A percentile compares a stretch with the other conserved stretches of the same genome.
Conservation (phyloP, 1,139 yeast genomes). For the Protomyces inundatus region DNA sequence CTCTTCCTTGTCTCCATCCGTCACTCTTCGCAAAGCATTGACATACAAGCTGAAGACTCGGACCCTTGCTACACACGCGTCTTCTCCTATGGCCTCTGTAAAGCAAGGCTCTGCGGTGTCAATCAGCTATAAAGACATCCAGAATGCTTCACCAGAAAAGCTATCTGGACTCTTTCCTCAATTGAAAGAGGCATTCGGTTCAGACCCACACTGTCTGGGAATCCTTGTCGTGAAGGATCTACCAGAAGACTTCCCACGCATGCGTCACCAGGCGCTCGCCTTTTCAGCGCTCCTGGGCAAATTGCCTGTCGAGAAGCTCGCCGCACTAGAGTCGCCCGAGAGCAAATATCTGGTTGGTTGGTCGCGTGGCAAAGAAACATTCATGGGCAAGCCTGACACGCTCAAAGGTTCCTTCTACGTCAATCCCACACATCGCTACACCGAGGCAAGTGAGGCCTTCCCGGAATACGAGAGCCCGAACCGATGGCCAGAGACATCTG, state of each 20-base stretch:
- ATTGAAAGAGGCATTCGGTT: constrained; percentile 48
- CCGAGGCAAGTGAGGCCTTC: constrained; percentile 38
- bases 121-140: constrained; percentile 12
- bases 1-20: too few relatives aligned
- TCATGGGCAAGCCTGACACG: constrained; percentile 46
- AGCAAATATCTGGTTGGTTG: constrained; percentile 56
- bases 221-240: constrained; percentile 47
- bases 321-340: constrained; percentile 47
- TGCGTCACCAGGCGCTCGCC: constrained; percentile 46
- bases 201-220: constrained; percentile 49
- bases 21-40: too few relatives aligned
- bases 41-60: neutral
- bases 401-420: constrained; percentile 58
- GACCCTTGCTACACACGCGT: neutral
- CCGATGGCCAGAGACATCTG: constrained; percentile 1
- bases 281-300: constrained; percentile 48
- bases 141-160: neutral
- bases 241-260: constrained; percentile 42
- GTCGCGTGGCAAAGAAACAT: constrained; percentile 59
- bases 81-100: neutral
- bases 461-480: constrained; percentile 17
- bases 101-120: neutral
- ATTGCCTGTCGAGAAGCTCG: constrained; percentile 42
- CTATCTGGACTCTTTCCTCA: constrained; percentile 1
- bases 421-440: constrained; percentile 39